phyloP scores from a whole-genome alignment of 2,329 filamentous ascomycete genomes.

The Nannizzia gypsea region DNA sequence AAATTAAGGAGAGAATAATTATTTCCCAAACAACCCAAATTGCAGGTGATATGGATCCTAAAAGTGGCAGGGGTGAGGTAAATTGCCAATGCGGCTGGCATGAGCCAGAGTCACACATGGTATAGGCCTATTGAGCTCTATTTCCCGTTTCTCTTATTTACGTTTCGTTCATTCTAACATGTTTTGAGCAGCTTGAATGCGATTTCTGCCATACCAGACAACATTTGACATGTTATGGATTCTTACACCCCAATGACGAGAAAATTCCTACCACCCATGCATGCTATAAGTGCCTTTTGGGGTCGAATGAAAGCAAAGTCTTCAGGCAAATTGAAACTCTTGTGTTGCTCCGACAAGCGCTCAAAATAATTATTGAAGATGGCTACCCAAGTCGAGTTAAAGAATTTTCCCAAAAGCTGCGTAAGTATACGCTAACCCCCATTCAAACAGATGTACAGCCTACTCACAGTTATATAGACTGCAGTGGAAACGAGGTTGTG shows the following conservation, averaged over 20 bases:
- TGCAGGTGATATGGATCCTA: not conserved
- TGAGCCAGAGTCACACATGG: slow-evolving; percentile 33
- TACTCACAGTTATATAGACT: slow-evolving; percentile 19
- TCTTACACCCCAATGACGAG: slow-evolving; percentile 25
- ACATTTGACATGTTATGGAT: slow-evolving; percentile 39
- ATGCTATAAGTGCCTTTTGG: slow-evolving; percentile 38
- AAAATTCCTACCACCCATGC: slow-evolving; percentile 33
- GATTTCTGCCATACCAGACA: slow-evolving; percentile 35
- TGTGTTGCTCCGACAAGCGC: slow-evolving; percentile 20
- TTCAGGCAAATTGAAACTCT: slow-evolving; percentile 21
- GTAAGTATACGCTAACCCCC: slow-evolving; percentile 16
- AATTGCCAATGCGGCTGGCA: slow-evolving; percentile 34
- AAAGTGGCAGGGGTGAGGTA: slow-evolving; percentile 12
- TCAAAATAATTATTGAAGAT: slow-evolving; percentile 22
- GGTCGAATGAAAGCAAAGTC: slow-evolving; percentile 19
- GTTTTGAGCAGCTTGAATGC: slow-evolving; percentile 32
- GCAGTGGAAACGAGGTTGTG: slow-evolving; percentile 20
- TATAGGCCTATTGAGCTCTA: slow-evolving; percentile 17
- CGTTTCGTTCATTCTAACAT: not conserved
- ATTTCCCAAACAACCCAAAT: not conserved
- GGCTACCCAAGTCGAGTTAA: slow-evolving; percentile 21
- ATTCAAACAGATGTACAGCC: not conserved
- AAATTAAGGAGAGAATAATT: not conserved
- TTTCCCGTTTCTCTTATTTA: not conserved
- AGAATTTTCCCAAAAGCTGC: slow-evolving; percentile 22